Conservation (phyloP, 177 flowering plant genomes). For the Vitis hybrid region DNA sequence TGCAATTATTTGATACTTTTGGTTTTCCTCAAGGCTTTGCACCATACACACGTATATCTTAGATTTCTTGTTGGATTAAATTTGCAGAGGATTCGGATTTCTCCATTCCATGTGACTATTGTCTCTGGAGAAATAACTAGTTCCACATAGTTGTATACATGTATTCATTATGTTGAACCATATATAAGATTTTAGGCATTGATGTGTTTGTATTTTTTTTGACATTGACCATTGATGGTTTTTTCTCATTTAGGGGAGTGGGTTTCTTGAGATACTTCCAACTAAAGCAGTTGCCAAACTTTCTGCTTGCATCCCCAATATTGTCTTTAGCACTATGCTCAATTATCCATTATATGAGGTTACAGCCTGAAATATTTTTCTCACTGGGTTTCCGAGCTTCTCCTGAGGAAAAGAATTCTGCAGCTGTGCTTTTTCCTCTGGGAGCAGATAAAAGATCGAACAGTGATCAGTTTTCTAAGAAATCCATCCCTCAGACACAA, state of each 20-base stretch:
- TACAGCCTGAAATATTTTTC: conserved; percentile 42
- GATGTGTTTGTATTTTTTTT: not conserved
- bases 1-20: not conserved
- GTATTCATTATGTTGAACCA: too few species aligned
- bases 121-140: too few species aligned
- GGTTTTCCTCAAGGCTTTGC: not conserved
- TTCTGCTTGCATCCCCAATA: conserved; percentile 90
- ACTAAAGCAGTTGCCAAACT: conserved; percentile 90
- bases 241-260: conserved; percentile 65
- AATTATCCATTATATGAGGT: conserved; percentile 49
- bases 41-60: too few species aligned
- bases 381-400: conserved; percentile 70
- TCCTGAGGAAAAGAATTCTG: conserved; percentile 29
- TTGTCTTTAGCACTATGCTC: conserved; percentile 65
- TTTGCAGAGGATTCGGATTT: too few species aligned
- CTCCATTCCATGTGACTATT: too few species aligned
- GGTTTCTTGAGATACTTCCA: conserved; percentile 93
- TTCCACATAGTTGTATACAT: too few species aligned
- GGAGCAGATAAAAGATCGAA: conserved; percentile 17
- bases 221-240: conserved; percentile 4
- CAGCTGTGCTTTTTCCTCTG: conserved; percentile 21
- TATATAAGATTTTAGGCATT: not conserved
- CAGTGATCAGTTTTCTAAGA: conserved; percentile 11
- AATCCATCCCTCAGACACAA: conserved; percentile 18
- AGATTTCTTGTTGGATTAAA: too few species aligned